These are phyloP conservation scores for Cordyceps javanica DNA, from an alignment of 2,329 filamentous ascomycete genomes.

Conservation along the genomic window DNA sequence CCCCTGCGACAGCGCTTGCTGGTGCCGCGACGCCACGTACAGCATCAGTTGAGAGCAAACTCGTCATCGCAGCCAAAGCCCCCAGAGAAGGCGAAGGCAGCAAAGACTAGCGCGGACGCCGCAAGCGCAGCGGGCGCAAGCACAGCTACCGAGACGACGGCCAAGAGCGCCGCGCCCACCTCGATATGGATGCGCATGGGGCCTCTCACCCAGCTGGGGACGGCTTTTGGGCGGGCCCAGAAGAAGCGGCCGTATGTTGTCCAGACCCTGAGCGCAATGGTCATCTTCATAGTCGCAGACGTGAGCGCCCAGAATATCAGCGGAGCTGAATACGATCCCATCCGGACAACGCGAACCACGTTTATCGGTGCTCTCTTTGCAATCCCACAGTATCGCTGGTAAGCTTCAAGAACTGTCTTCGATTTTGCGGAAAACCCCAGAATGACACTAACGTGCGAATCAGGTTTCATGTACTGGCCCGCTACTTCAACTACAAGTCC, in stretches of 20 bases:
- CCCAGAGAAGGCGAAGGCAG: background rate
- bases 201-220: conserved; percentile 45
- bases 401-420: conserved; percentile 22
- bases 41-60: background rate
- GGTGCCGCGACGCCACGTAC: background rate
- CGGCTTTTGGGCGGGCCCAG: conserved; percentile 66
- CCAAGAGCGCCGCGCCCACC: conserved; percentile 15
- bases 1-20: conserved; percentile 2
- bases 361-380: conserved; percentile 66
- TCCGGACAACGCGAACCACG: conserved; percentile 64
- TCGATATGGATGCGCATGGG: conserved; percentile 53
- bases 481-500: conserved; percentile 78
- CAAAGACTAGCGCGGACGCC: background rate
- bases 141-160: background rate
- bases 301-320: conserved; percentile 67
- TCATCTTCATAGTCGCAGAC: conserved; percentile 76
- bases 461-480: conserved; percentile 74
- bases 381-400: conserved; percentile 82
- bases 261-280: conserved; percentile 67
- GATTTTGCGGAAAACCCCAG: too few relatives aligned
- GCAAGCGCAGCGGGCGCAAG: background rate
- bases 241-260: conserved; percentile 68
- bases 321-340: conserved; percentile 58
- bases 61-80: background rate
- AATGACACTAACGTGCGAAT: background rate